Evolutionary conservation across 192 early-diverging fungal genomes (phyloP).

Genomic region (Chytriomyces confervae): DNA sequence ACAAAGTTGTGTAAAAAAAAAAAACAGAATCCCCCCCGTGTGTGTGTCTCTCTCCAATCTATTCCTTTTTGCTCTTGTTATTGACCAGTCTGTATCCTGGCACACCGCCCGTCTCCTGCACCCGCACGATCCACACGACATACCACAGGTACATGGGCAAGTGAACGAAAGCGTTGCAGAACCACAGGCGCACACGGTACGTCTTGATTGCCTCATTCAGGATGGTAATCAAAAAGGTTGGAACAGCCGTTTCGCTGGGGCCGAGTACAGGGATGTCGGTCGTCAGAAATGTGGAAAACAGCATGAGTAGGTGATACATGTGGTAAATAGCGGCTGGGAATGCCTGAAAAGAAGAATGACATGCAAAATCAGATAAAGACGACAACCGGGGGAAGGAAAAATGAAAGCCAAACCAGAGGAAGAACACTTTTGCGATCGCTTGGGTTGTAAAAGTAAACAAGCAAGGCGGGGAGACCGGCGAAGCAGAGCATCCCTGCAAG

Average conservation of each 20-base stretch:
- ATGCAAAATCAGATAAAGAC: neutral
- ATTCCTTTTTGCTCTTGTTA: constrained; percentile 9
- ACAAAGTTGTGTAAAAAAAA: too few species aligned
- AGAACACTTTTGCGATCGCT: neutral
- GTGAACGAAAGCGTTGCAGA: neutral
- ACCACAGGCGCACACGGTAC: constrained; percentile 5
- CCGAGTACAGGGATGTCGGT: neutral
- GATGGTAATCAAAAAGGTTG: neutral
- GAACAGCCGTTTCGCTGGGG: neutral
- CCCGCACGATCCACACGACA: neutral
- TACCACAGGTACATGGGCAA: constrained; percentile 1
- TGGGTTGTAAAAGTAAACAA: constrained; percentile 7
- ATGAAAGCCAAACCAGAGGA: neutral
- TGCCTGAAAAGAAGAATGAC: neutral
- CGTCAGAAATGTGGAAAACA: neutral
- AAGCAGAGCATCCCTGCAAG: constrained; percentile 9
- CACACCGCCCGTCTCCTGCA: neutral
- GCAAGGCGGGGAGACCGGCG: neutral
- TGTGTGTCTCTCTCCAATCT: neutral
- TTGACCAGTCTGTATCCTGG: neutral
- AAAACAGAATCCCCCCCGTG: too few species aligned
- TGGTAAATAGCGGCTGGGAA: neutral
- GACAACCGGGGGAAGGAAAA: neutral
- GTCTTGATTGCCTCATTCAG: neutral
- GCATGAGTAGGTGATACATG: neutral